Percentiles rank a stretch among this genome's conserved stretches.
These are phyloP conservation scores for Starmerella etchellsii DNA, from an alignment of 805 yeast species.

Conservation along the genomic window DNA sequence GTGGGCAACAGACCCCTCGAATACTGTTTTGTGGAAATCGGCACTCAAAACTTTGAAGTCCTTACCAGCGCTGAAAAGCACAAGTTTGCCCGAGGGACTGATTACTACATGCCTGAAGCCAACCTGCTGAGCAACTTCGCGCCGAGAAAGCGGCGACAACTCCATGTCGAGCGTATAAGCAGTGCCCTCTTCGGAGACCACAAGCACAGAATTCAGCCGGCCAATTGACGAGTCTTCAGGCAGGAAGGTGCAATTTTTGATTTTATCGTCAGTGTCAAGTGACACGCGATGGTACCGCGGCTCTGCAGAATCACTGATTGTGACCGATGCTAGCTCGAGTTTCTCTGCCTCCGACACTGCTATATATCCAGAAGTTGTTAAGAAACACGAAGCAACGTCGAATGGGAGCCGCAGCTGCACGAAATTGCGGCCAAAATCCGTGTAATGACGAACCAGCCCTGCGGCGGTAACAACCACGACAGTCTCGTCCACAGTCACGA, in stretches of 20 bases:
- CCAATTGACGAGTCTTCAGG: not conserved
- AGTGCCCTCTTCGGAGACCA: not conserved
- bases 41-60: conserved; percentile 1
- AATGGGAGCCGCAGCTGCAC: conserved; percentile 20
- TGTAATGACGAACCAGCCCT: conserved; percentile 45
- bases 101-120: not conserved
- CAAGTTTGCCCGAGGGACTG: not conserved
- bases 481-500: conserved; percentile 42
- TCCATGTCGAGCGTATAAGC: conserved; percentile 1
- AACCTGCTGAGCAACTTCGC: not conserved
- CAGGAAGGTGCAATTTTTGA: not conserved
- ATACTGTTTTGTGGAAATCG: conserved; percentile 2
- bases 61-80: conserved; percentile 7
- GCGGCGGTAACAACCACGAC: conserved; percentile 42
- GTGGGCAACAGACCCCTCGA: not conserved
- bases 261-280: not conserved
- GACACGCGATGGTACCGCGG: not conserved
- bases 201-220: not conserved
- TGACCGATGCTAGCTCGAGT: not conserved
- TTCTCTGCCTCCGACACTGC: not conserved
- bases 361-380: not conserved
- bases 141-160: not conserved
- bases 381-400: not conserved
- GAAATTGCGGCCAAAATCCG: conserved; percentile 57
- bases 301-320: not conserved